A percentile compares a stretch with the other conserved stretches of the same genome.
These are phyloP conservation scores for Exophiala spinifera DNA, from an alignment of 2,329 filamentous ascomycete species.

Conservation along the genomic window DNA sequence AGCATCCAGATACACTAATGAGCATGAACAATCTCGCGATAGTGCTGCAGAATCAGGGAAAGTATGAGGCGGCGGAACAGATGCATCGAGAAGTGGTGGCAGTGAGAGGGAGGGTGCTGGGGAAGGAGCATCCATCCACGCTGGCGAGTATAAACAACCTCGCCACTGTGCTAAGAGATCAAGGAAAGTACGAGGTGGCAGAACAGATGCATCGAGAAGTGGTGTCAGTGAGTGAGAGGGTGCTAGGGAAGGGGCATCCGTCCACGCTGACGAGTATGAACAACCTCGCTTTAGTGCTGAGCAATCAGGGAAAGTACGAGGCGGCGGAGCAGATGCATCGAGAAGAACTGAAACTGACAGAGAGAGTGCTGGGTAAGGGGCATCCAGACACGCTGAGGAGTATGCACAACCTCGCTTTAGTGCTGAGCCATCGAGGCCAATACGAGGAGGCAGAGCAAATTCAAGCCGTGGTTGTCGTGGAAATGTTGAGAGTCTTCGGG, in stretches of 20 bases:
- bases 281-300: constrained; percentile 18
- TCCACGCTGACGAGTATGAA: constrained; percentile 29
- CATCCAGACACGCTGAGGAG: constrained; percentile 24
- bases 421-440: constrained; percentile 14
- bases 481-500: neutral
- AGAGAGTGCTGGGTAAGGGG: constrained; percentile 16
- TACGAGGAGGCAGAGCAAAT: constrained; percentile 19
- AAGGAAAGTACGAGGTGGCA: no score
- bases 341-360: constrained; percentile 2
- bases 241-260: constrained; percentile 30
- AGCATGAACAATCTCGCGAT: constrained; percentile 24
- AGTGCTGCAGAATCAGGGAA: constrained; percentile 15
- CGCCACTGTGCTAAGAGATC: no score
- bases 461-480: neutral
- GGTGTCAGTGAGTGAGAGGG: constrained; percentile 15
- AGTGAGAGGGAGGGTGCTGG: neutral
- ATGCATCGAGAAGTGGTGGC: neutral
- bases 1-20: constrained; percentile 25
- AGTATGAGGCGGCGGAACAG: no score
- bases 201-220: constrained; percentile 14
- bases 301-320: no score
- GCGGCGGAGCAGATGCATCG: constrained; percentile 9
- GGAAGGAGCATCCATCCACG: no score
- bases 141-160: no score
- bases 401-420: constrained; percentile 22